A percentile compares a stretch with the other conserved stretches of the same genome.
phyloP scores from a whole-genome alignment of 352 stramenopile genomes.

The Globisporangium cylindrosporum region DNA sequence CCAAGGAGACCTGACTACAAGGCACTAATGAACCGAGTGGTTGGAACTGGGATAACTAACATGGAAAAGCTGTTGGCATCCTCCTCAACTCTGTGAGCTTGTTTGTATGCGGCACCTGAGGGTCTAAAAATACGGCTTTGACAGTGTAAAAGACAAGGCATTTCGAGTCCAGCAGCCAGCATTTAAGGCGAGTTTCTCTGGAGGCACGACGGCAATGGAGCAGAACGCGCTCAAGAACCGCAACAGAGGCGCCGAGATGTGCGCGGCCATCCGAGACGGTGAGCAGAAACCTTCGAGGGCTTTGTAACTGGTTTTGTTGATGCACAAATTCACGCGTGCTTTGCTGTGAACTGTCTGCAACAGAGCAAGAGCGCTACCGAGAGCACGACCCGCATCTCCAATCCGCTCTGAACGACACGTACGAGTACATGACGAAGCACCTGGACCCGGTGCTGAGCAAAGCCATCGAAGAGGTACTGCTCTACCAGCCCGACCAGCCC shows the following conservation, averaged over 20 bases:
- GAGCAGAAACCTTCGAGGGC: neutral
- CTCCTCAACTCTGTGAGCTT: no score
- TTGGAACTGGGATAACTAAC: no score
- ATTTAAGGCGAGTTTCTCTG: no score
- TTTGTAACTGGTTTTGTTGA: no score
- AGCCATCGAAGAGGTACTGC: conserved; percentile 63
- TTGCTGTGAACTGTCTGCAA: neutral
- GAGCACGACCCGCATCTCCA: conserved; percentile 51
- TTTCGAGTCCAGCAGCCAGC: neutral
- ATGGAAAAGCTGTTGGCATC: no score
- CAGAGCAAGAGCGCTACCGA: conserved; percentile 65
- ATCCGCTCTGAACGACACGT: conserved; percentile 47
- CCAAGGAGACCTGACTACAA: no score
- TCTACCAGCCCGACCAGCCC: conserved; percentile 74
- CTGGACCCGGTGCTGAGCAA: conserved; percentile 59
- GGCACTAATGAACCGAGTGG: no score
- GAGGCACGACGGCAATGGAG: conserved; percentile 26
- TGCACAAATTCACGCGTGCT: neutral
- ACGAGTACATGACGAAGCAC: conserved; percentile 71
- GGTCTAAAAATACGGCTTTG: neutral
- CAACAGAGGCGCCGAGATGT: conserved; percentile 55
- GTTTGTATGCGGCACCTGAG: no score
- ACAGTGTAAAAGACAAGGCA: neutral
- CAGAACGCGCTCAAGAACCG: conserved; percentile 32
- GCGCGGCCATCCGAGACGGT: conserved; percentile 53